A percentile compares a stretch with the other conserved stretches of the same genome.
Evolutionary conservation across 2,329 filamentous ascomycete genomes (phyloP).

Genomic region (Apiospora kogelbergensis): DNA sequence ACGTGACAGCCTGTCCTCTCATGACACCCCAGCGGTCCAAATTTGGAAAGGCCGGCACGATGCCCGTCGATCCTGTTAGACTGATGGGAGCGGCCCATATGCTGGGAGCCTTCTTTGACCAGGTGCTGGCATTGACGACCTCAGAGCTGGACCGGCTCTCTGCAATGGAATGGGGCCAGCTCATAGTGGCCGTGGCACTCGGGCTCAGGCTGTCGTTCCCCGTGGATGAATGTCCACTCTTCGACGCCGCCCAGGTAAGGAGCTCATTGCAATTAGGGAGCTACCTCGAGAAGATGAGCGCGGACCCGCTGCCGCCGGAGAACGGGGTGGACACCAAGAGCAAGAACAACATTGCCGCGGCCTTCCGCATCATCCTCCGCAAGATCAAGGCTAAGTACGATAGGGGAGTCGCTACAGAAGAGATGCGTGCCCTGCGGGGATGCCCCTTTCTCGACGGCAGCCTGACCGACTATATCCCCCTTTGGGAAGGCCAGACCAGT

Average conservation of each 20-base stretch:
- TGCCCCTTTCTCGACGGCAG: slow-evolving; percentile 55
- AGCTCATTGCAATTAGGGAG: slow-evolving; percentile 37
- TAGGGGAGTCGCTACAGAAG: slow-evolving; percentile 32
- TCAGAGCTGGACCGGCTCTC: slow-evolving; percentile 37
- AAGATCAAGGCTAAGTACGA: slow-evolving; percentile 48
- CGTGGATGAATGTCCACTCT: slow-evolving; percentile 35
- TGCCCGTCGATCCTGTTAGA: slow-evolving; percentile 20
- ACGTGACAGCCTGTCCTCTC: slow-evolving; percentile 39
- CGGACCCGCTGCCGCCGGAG: slow-evolving; percentile 14
- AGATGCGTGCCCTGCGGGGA: slow-evolving; percentile 18
- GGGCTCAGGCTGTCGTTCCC: slow-evolving; percentile 49
- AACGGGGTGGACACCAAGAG: neutral
- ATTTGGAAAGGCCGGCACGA: slow-evolving; percentile 17
- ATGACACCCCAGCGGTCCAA: slow-evolving; percentile 23
- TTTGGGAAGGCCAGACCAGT: slow-evolving; percentile 40
- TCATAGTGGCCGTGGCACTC: slow-evolving; percentile 43
- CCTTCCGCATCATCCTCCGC: slow-evolving; percentile 45
- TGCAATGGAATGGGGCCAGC: slow-evolving; percentile 41
- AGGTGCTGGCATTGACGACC: slow-evolving; percentile 23
- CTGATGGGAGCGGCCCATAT: slow-evolving; percentile 22
- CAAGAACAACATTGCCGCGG: slow-evolving; percentile 37
- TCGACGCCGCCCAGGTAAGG: slow-evolving; percentile 39
- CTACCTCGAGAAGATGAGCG: slow-evolving; percentile 38
- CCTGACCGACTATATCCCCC: slow-evolving; percentile 43
- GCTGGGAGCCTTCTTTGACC: slow-evolving; percentile 34